phyloP scores from a whole-genome alignment of 306 rosid species.

The Acacia acuminata region DNA sequence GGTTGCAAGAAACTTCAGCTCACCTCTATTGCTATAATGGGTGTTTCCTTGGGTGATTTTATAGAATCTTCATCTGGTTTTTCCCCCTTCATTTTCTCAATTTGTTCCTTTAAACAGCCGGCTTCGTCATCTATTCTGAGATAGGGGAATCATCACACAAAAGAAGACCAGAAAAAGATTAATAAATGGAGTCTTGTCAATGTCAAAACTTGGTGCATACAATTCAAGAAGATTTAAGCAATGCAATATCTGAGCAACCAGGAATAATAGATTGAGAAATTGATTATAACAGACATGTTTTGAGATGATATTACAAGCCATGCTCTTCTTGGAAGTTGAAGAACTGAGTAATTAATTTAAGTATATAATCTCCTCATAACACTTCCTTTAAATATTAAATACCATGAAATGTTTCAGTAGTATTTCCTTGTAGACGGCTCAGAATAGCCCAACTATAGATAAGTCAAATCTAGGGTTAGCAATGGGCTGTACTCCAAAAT shows the following conservation, averaged over 20 bases:
- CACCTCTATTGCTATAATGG: conserved; percentile 48
- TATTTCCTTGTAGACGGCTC: conserved; percentile 1
- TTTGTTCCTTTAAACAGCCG: conserved; percentile 57
- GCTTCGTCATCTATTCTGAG: conserved; percentile 91
- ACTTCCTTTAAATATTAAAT: neutral
- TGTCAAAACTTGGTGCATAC: conserved; percentile 11
- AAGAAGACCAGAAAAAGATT: conserved; percentile 19
- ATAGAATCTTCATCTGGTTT: conserved; percentile 35
- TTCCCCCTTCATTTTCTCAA: conserved; percentile 49
- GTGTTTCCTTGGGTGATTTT: conserved; percentile 36
- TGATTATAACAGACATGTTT: neutral
- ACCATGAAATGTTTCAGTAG: conserved; percentile 11
- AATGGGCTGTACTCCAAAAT: neutral
- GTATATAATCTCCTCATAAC: conserved; percentile 8
- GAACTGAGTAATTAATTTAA: neutral
- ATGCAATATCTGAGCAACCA: conserved; percentile 7
- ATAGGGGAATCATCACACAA: conserved; percentile 41
- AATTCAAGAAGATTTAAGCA: conserved; percentile 26
- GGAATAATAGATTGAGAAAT: neutral
- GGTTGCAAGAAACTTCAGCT: conserved; percentile 13
- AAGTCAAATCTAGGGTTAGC: neutral
- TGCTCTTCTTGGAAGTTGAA: conserved; percentile 12
- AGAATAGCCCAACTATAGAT: neutral
- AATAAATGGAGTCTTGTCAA: conserved; percentile 5
- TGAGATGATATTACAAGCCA: neutral